Percentiles rank a stretch among this genome's conserved stretches.
These are phyloP conservation scores for Aspergillus fumigatiaffinis DNA, from an alignment of 2,329 filamentous ascomycete species.

Conservation along the genomic window DNA sequence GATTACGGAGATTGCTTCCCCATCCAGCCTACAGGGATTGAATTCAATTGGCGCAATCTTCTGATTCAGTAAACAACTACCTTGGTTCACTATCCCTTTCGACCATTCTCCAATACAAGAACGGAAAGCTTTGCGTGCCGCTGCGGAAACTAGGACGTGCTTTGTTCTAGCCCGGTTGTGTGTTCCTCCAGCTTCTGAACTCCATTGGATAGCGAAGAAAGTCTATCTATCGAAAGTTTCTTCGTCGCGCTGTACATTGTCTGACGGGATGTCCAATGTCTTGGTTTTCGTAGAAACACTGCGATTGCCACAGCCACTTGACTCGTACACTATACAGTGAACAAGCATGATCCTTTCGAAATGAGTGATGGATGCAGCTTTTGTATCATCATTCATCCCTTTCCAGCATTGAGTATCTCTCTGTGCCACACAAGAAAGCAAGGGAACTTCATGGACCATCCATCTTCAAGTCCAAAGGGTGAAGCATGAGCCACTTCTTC, in stretches of 20 bases:
- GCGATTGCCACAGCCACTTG: not conserved
- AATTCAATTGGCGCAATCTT: not conserved
- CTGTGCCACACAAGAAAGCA: not conserved
- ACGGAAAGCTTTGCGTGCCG: not conserved
- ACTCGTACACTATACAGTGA: not conserved
- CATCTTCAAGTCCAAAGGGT: not conserved
- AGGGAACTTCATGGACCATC: not conserved
- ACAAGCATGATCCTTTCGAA: not conserved
- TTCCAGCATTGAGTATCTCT: not conserved
- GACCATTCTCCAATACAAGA: not conserved
- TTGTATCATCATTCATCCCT: not conserved
- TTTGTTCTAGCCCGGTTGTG: not conserved
- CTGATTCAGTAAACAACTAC: not conserved
- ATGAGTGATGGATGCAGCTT: not conserved
- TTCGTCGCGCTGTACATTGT: not conserved
- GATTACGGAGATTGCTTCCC: not conserved
- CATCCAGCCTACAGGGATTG: not conserved
- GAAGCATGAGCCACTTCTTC: not conserved
- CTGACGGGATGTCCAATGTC: not conserved
- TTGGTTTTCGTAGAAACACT: not conserved
- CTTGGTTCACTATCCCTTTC: not conserved
- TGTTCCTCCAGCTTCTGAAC: not conserved
- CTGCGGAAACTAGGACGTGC: not conserved
- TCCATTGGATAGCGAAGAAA: not conserved
- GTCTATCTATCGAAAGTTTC: not conserved